Evolutionary conservation across 2,329 filamentous ascomycete species (phyloP).

Genomic region (Arthrobotrys megalospora): DNA sequence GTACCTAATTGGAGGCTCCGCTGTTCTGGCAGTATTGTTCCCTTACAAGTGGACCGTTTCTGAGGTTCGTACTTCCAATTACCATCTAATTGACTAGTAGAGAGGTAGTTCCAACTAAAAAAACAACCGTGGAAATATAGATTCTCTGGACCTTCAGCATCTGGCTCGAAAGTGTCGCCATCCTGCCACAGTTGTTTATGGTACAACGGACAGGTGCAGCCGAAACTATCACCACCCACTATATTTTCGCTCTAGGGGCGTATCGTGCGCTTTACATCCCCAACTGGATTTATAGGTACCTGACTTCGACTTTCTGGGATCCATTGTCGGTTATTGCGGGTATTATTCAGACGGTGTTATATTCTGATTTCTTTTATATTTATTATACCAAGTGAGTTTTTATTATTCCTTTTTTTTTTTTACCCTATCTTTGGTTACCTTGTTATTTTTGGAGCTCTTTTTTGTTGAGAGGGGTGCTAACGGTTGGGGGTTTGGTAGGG

Average conservation of each 20-base stretch:
- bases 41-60: constrained; percentile 85
- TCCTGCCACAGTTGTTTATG: constrained; percentile 98
- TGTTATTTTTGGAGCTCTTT: neutral
- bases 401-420: neutral
- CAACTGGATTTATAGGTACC: constrained; percentile 96
- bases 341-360: constrained; percentile 91
- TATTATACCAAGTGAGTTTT: constrained; percentile 89
- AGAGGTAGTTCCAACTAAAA: neutral
- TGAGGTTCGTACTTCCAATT: constrained; percentile 71
- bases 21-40: constrained; percentile 83
- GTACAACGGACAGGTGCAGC: constrained; percentile 96
- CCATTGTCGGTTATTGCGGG: constrained; percentile 90
- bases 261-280: constrained; percentile 97
- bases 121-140: constrained; percentile 68
- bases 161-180: constrained; percentile 97
- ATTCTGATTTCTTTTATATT: constrained; percentile 99
- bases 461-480: constrained; percentile 18
- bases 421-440: constrained; percentile 2
- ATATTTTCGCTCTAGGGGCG: constrained; percentile 90
- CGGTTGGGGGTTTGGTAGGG: constrained; percentile 67
- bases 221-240: constrained; percentile 99
- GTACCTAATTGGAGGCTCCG: constrained; percentile 87
- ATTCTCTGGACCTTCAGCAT: constrained; percentile 98
- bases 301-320: constrained; percentile 83
- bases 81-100: neutral